A percentile compares a stretch with the other conserved stretches of the same genome.
phyloP scores from a whole-genome alignment of 768 basidiomycete genomes.

The Exsudoporus frostii region DNA sequence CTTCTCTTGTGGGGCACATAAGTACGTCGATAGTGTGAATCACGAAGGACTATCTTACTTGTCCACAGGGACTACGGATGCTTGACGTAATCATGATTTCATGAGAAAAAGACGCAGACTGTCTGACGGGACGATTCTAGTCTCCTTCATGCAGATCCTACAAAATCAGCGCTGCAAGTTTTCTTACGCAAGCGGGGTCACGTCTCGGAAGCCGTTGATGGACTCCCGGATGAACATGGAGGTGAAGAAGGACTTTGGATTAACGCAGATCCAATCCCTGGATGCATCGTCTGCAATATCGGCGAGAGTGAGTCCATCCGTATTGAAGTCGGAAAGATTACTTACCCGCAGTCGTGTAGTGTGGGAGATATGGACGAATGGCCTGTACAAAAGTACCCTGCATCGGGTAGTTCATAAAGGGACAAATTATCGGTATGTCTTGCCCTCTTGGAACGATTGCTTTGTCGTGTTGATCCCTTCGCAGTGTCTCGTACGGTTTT shows the following conservation, averaged over 20 bases:
- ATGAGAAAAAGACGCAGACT: neutral
- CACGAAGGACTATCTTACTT: conserved; percentile 2
- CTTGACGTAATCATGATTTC: conserved; percentile 55
- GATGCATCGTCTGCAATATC: conserved; percentile 86
- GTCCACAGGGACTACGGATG: conserved; percentile 80
- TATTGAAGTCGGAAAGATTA: neutral
- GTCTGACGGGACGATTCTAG: conserved; percentile 38
- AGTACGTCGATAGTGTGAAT: conserved; percentile 41
- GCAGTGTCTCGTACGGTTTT: conserved; percentile 66
- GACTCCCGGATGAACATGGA: conserved; percentile 50
- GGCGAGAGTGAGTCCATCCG: conserved; percentile 68
- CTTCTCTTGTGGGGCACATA: conserved; percentile 88
- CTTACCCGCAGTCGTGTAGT: conserved; percentile 40
- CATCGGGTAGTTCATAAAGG: conserved; percentile 83
- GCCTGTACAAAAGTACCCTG: conserved; percentile 83
- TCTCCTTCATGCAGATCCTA: conserved; percentile 84
- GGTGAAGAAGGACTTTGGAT: conserved; percentile 71
- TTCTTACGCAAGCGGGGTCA: conserved; percentile 50
- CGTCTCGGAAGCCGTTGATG: conserved; percentile 27
- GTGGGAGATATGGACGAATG: conserved; percentile 93
- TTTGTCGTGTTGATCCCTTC: conserved; percentile 7
- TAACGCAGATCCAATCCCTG: conserved; percentile 77
- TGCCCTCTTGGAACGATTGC: neutral
- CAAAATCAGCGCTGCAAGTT: conserved; percentile 78
- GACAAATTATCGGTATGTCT: conserved; percentile 55